These are phyloP conservation scores for Hypoxylon sp. DNA, from an alignment of 2,329 filamentous ascomycete genomes.

Conservation along the genomic window DNA sequence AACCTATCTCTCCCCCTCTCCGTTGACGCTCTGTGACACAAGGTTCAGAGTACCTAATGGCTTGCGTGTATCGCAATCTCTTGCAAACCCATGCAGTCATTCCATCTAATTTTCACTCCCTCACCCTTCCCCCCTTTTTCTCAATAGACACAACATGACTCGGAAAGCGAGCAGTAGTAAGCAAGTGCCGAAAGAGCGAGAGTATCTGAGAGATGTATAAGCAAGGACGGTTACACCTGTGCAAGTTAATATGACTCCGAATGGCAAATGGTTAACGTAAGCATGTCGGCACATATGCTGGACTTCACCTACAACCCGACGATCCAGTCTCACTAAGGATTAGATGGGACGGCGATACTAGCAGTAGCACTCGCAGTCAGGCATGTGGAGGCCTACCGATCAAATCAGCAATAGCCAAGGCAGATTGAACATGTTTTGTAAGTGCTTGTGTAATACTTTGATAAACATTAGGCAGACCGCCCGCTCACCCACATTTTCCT, in stretches of 20 bases:
- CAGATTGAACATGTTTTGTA: not conserved
- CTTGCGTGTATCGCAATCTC: conserved; percentile 24
- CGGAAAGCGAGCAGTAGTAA: conserved; percentile 1
- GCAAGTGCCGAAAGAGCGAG: conserved; percentile 11
- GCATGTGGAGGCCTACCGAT: not conserved
- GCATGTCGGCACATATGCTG: not conserved
- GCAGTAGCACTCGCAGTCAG: not conserved
- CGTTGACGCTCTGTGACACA: too few species aligned
- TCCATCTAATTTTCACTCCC: conserved; percentile 11
- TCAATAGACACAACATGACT: not conserved
- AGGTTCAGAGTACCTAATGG: not conserved
- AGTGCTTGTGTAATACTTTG: conserved; percentile 1
- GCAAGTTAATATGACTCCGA: not conserved
- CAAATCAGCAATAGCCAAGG: not conserved
- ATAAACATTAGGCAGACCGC: conserved; percentile 5
- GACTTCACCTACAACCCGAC: not conserved
- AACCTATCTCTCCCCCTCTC: not conserved
- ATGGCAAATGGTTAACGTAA: conserved; percentile 6
- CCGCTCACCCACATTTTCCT: not conserved
- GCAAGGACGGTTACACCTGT: not conserved
- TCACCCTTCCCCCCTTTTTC: not conserved
- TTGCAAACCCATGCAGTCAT: conserved; percentile 26
- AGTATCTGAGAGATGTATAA: not conserved
- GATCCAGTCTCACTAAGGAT: not conserved
- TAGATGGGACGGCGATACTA: not conserved